Percentiles rank a stretch among this genome's conserved stretches.
These are phyloP conservation scores for Ilyonectria destructans DNA, from an alignment of 2,329 filamentous ascomycete species.

Conservation along the genomic window DNA sequence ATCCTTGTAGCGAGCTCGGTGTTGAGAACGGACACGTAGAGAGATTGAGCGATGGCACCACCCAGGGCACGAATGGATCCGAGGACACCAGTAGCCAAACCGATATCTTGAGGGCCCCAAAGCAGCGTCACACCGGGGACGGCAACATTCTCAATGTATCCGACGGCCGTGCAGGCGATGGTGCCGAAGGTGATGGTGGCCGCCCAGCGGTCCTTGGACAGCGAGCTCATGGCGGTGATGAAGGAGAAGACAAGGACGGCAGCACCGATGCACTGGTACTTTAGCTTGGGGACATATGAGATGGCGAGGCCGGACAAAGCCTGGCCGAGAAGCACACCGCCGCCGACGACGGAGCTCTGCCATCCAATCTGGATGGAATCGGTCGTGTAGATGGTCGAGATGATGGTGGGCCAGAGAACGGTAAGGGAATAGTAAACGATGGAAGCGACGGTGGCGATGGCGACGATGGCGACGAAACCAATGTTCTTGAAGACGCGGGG, in stretches of 20 bases:
- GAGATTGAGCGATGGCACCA: slow-evolving; percentile 56
- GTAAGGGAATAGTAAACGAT: slow-evolving; percentile 64
- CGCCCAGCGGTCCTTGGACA: slow-evolving; percentile 49
- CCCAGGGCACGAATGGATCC: slow-evolving; percentile 63
- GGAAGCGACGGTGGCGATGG: slow-evolving; percentile 58
- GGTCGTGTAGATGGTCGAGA: slow-evolving; percentile 59
- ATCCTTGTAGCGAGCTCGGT: slow-evolving; percentile 56
- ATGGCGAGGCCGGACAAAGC: slow-evolving; percentile 55
- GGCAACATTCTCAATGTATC: slow-evolving; percentile 59
- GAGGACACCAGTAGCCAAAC: slow-evolving; percentile 61
- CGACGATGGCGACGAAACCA: slow-evolving; percentile 58
- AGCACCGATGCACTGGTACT: slow-evolving; percentile 54
- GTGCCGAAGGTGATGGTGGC: slow-evolving; percentile 54
- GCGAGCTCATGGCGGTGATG: slow-evolving; percentile 52
- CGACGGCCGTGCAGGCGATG: slow-evolving; percentile 53
- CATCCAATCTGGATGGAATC: slow-evolving; percentile 58
- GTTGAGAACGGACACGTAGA: slow-evolving; percentile 57
- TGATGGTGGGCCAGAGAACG: slow-evolving; percentile 62
- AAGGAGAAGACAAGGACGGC: slow-evolving; percentile 53
- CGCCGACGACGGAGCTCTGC: slow-evolving; percentile 60
- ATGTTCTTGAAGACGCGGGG: slow-evolving; percentile 60
- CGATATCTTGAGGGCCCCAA: slow-evolving; percentile 64
- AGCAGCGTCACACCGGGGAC: slow-evolving; percentile 62
- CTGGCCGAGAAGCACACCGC: slow-evolving; percentile 60
- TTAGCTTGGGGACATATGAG: slow-evolving; percentile 56